phyloP scores from a whole-genome alignment of 2,329 filamentous ascomycete genomes.

The Diaporthe sp. region DNA sequence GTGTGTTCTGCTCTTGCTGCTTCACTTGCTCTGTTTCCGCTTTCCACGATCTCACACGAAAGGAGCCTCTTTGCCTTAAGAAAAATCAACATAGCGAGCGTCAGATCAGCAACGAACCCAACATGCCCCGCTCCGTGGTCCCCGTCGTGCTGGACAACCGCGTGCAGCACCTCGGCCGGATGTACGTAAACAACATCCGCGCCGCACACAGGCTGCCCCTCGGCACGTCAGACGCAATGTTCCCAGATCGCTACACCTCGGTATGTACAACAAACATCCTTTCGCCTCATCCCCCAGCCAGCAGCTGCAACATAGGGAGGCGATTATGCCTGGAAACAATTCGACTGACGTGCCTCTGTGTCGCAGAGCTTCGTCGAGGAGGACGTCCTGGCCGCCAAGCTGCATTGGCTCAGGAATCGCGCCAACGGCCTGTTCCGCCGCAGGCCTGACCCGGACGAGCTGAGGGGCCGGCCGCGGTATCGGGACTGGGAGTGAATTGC shows the following conservation, averaged over 20 bases:
- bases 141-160: conserved; percentile 25
- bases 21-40: neutral
- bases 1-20: neutral
- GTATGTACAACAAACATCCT: too few relatives aligned
- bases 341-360: too few relatives aligned
- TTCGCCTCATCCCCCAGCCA: too few relatives aligned
- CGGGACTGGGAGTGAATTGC: conserved; percentile 28
- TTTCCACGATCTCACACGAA: neutral
- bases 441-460: conserved; percentile 3
- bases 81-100: neutral
- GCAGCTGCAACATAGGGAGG: too few relatives aligned
- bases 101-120: neutral
- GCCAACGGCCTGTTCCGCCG: conserved; percentile 35
- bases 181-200: conserved; percentile 7
- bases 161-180: conserved; percentile 9
- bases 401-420: conserved; percentile 32
- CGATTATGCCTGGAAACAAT: too few relatives aligned
- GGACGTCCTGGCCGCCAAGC: conserved; percentile 30
- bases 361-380: conserved; percentile 19
- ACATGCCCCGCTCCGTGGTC: neutral
- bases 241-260: conserved; percentile 37
- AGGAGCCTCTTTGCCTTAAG: too few relatives aligned
- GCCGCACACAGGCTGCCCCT: conserved; percentile 7
- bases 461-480: conserved; percentile 32
- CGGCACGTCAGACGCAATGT: conserved; percentile 32